Evolutionary conservation across 2,329 filamentous ascomycete species (phyloP).

Genomic region (Cladosporium velox): DNA sequence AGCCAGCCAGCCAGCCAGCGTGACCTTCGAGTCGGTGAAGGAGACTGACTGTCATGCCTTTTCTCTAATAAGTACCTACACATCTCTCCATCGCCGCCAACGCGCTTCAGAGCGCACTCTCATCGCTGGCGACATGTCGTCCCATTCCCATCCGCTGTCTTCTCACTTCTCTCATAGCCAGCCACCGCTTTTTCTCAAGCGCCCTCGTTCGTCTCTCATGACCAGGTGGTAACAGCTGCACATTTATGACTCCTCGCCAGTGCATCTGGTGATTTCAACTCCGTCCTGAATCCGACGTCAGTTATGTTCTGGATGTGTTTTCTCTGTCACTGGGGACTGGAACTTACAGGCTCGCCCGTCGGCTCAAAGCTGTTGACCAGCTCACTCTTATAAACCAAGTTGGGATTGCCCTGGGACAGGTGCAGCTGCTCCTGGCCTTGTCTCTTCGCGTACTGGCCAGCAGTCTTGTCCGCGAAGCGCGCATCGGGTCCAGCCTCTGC

Average conservation of each 20-base stretch:
- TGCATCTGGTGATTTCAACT: conserved; percentile 65
- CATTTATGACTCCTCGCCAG: conserved; percentile 33
- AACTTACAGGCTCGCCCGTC: conserved; percentile 63
- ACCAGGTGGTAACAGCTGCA: not conserved
- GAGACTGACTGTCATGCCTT: not conserved
- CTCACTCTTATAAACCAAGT: conserved; percentile 65
- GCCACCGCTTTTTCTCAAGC: not conserved
- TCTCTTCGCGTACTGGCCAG: conserved; percentile 52
- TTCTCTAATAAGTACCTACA: not conserved
- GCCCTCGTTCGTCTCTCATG: not conserved
- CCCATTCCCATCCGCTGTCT: not conserved
- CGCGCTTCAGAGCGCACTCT: not conserved
- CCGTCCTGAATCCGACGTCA: conserved; percentile 57
- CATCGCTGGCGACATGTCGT: not conserved
- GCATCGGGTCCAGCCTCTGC: conserved; percentile 39
- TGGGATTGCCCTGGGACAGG: conserved; percentile 59
- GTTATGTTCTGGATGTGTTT: not conserved
- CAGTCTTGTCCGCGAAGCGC: conserved; percentile 47
- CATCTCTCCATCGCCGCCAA: not conserved
- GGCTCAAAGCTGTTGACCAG: conserved; percentile 68
- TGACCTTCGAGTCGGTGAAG: not conserved
- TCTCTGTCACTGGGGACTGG: no score
- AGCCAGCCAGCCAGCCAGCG: not conserved
- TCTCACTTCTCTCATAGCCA: not conserved
- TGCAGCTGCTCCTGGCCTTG: conserved; percentile 49